Conservation (phyloP, 768 basidiomycete genomes). For the Hericium alpestre region DNA sequence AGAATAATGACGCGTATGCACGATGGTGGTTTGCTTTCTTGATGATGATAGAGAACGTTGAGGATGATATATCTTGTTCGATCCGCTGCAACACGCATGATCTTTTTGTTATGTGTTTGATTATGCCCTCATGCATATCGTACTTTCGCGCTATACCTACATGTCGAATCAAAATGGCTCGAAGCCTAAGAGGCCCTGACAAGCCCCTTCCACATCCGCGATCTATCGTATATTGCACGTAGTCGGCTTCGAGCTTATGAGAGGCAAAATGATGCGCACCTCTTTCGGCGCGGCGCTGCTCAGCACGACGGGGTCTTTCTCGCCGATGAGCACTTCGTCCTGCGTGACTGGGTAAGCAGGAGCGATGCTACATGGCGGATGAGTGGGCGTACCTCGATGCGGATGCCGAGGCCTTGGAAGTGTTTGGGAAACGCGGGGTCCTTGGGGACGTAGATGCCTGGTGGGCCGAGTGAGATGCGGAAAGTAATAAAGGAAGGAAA, state of each 20-base stretch:
- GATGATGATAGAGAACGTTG: background rate
- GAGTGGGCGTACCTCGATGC: constrained; percentile 47
- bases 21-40: background rate
- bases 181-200: constrained; percentile 61
- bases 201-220: constrained; percentile 69
- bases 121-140: too few relatives aligned
- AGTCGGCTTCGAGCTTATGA: too few relatives aligned
- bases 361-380: background rate
- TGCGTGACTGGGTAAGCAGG: background rate
- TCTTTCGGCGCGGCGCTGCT: constrained; percentile 76
- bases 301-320: constrained; percentile 50
- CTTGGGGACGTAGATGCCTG: constrained; percentile 84
- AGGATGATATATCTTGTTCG: too few relatives aligned
- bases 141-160: background rate
- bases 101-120: too few relatives aligned
- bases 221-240: too few relatives aligned
- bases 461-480: constrained; percentile 6
- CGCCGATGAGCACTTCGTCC: constrained; percentile 69
- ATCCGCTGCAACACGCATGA: too few relatives aligned
- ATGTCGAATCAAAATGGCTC: constrained; percentile 32
- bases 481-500: background rate
- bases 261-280: constrained; percentile 36
- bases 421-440: constrained; percentile 67
- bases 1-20: background rate
- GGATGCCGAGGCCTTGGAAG: constrained; percentile 86